Base-by-base conservation (phyloP, 2,329 filamentous ascomycete species). In the Diplodia mutila region DNA sequence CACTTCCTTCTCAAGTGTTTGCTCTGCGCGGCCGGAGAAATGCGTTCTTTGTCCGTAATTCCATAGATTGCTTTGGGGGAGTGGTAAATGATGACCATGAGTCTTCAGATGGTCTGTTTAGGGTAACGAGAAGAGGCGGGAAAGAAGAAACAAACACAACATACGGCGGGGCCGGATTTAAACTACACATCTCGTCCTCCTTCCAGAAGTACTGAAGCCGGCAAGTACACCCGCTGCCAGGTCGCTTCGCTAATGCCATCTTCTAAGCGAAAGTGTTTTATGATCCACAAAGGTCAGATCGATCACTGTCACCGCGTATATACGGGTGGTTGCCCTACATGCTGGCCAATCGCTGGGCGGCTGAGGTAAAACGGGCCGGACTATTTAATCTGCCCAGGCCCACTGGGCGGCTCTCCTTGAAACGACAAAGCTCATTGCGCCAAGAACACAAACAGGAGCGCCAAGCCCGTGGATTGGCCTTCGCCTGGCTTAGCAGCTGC, bases 401-500 rank as follows among this genome's bases (percentile, higher is more conserved):
- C 46, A 49, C 59, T 39, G n/a, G 6, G 6, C 46, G n/a, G 23
- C 42, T 63, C 29, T 63, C 59, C 59, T 63, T 63, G 59, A 63
- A 63, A 63, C 59, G 14, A n/a, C 21, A 48, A 48, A 6, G n/a
- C n/a, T 34, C 42, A 63, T 63, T 63, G 46, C 29, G 42, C 59
- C 42, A 63, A 63, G 42, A 29, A 29, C 16, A 29, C 27, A 18
- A n/a, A 27, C 23, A 27, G 34, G 48, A 49, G 57, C 27, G 42
- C 57, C 42, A 61, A 61, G 57, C 25, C 57, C 25, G 29, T n/a
- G 59, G 29, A 63, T 23, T 11, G 25, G 14, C 59, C 59, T 3
- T 21, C 4, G 14, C 18, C n/a, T 63, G 59, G 46, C 59, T 42
- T 46, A 46, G 18, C 21, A 12, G 14, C 6, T 46, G 23, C 29